Evolutionary conservation across 805 yeast species (phyloP), one percentile per base, ranked within the genome.

Genomic region (Maudiozyma pseudohumilis): DNA sequence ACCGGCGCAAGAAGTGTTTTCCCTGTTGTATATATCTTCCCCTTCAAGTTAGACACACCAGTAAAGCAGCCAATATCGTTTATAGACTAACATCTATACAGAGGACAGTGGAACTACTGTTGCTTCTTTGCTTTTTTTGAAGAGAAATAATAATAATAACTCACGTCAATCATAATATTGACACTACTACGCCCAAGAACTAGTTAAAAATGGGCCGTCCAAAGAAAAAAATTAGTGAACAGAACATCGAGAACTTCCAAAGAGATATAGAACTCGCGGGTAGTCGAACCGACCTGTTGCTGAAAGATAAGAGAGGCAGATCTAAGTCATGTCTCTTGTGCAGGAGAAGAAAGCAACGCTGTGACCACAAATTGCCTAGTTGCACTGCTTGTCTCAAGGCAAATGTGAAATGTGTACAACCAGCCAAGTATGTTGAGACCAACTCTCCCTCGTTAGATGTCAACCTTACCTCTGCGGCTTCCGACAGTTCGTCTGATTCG

Each of bases 381-480:
- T 77, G 85, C 48, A 73, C 83, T 5, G 75, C 77, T 29, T 78
- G 85, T 56, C 58, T 76, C 36, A 75, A 75, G 47, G 78, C 83
- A 0, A 74, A 72, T 22, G 74, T 69, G 6, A 60, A 66, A 40
- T 77, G 85, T 54, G 63, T 76, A 3, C 80, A 77, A 52, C 86
- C 86, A 0, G 75, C 74, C 3, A 66, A 75, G 37, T 77, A 77
- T 44, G 68, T 21, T 11, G 39, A 45, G 19, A 28, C 16, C 18
- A 15, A 15, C 11, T 18, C 20, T 11, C 10, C 10, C 11, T 39
- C 51, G 23, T 49, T 44, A 3, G 50, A 50, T 19, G 9, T 10
- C 2, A 9, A 21, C 6, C 17, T 19, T 9, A 36, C n/a, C 12
- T n/a, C 32, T 6, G 11, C n/a, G 5, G 20, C 18, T 5, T 21